phyloP scores from a whole-genome alignment of 169 alveolate genomes.

The Blepharisma undulans region DNA sequence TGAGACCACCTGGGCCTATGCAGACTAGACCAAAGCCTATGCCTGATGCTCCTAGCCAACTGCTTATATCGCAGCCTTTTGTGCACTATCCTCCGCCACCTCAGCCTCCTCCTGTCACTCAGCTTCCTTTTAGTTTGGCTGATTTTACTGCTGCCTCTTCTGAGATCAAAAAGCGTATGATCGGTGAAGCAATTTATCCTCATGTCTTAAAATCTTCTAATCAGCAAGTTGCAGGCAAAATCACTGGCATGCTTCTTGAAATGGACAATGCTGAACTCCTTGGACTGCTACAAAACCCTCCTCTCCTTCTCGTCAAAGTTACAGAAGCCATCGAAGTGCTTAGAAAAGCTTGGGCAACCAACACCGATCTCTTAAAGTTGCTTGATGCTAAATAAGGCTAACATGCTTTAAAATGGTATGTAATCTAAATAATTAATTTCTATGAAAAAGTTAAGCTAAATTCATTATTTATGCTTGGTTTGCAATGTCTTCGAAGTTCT shows the following conservation, averaged over 20 bases:
- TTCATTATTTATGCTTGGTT: constrained; percentile 3
- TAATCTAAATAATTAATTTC: background rate
- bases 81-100: background rate
- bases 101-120: constrained; percentile 1
- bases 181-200: constrained; percentile 4
- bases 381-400: background rate
- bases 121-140: constrained; percentile 5
- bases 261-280: background rate
- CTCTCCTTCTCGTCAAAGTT: background rate
- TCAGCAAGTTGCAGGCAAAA: constrained; percentile 30
- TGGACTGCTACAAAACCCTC: background rate
- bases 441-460: background rate
- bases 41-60: background rate
- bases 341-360: constrained; percentile 12
- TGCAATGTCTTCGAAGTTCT: constrained; percentile 40
- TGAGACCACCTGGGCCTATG: background rate
- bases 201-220: background rate
- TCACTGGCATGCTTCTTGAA: constrained; percentile 38
- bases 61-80: background rate
- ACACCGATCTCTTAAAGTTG: background rate
- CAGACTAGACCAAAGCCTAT: background rate
- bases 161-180: constrained; percentile 9
- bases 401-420: background rate
- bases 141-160: background rate
- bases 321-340: constrained; percentile 29